Base-by-base conservation (phyloP, 2,329 filamentous ascomycete genomes). In the Fusarium nematophilum region DNA sequence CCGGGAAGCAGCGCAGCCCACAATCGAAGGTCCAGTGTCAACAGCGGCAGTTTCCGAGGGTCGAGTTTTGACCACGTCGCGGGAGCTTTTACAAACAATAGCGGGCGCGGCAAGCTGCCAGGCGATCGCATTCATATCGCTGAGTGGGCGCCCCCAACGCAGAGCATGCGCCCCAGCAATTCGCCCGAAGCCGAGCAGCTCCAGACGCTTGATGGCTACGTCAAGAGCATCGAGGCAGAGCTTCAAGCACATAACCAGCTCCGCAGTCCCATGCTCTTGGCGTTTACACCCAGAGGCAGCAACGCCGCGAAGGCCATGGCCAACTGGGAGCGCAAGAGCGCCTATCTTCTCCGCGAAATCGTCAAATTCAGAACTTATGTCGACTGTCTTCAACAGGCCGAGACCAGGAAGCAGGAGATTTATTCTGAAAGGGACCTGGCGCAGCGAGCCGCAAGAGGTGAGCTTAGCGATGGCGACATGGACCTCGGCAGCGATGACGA, bases 291-390 rank as follows among this genome's bases (percentile, higher is more conserved):
- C 3, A 86, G 93, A 25, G 90, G 94, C 58, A 83, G 86, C 30
- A 98, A 98, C 70, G 86, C 89, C 13, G 81, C 80, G 59, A 93
- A 90, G 75, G 92, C 94, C 13, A 94, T 98, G 90, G 84, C 89
- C 15, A 99, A 99, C 75, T 99, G 95, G 94, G 93, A 99, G 80
- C 88, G 90, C 71, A 98, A 98, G 79, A 96, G 92, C 51, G 89
- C 91, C 25, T 97, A 98, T 72, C 79, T 99, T 33, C 82, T 98
- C 10, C 84, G 91, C 29, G 95, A 99, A 78, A 97, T 96, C 73
- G 93, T 98, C 75, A 98, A 98, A 76, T 98, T 97, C 78, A 84
- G 90, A 57, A 98, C 93, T 0, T 99, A 98, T 71, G 93, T 97
- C 65, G 95, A 98, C 73, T 89, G 87, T 27, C 79, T 99, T 44